These are phyloP conservation scores for Botryotinia narcissicola DNA, from an alignment of 2,329 filamentous ascomycete species.

Conservation along the genomic window DNA sequence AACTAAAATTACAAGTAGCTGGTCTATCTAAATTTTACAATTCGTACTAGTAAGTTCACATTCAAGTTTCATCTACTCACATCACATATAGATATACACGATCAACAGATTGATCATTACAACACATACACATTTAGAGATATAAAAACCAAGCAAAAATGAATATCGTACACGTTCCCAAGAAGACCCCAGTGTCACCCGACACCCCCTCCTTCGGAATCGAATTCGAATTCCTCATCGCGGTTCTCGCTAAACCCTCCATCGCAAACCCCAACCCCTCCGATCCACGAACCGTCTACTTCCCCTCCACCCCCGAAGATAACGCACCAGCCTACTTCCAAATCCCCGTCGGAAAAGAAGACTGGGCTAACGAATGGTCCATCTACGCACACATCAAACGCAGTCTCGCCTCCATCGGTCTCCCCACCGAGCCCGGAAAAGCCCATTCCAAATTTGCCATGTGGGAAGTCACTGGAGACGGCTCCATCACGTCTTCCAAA, in stretches of 20 bases:
- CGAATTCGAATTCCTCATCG: conserved; percentile 30
- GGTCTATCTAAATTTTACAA: not conserved
- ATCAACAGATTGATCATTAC: not conserved
- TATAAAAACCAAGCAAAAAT: not conserved
- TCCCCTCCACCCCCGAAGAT: not conserved
- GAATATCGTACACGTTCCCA: not conserved
- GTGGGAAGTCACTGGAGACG: conserved; percentile 23
- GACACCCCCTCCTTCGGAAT: conserved; percentile 30
- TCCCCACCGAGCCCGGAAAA: not conserved
- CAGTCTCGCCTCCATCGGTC: conserved; percentile 3
- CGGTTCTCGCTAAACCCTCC: not conserved
- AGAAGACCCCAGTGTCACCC: not conserved
- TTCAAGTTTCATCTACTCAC: not conserved
- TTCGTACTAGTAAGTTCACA: not conserved
- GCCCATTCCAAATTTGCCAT: not conserved
- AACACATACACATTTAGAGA: not conserved
- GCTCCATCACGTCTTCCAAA: not conserved
- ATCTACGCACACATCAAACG: conserved; percentile 14
- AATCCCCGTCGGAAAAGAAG: not conserved
- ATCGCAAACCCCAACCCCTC: not conserved
- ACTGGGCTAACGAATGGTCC: conserved; percentile 1
- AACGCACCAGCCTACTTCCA: not conserved
- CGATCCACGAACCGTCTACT: not conserved
- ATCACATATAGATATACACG: not conserved
- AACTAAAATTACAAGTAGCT: not conserved